phyloP scores from a whole-genome alignment of 352 stramenopile genomes.

The Globisporangium nagaii region DNA sequence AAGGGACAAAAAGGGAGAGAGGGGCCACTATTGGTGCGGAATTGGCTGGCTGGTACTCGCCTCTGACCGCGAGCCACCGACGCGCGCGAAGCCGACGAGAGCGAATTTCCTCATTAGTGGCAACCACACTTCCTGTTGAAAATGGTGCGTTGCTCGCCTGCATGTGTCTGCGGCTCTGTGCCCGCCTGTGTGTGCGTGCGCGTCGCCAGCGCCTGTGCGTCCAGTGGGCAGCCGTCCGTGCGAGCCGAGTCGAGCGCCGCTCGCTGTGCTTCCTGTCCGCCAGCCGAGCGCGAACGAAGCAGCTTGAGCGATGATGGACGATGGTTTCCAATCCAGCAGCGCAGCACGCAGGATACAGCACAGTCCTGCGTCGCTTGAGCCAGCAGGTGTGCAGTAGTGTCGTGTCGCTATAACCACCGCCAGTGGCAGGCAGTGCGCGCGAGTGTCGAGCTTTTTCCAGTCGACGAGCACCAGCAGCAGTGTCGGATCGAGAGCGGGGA shows the following conservation, averaged over 20 bases:
- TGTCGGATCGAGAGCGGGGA: too few species aligned
- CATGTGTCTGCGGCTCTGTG: background rate
- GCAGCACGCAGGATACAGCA: too few species aligned
- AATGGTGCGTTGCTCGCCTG: slow-evolving; percentile 11
- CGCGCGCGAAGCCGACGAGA: background rate
- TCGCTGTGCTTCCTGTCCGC: too few species aligned
- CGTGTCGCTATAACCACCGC: too few species aligned
- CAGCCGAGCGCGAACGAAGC: background rate
- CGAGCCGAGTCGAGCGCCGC: too few species aligned
- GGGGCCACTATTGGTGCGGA: slow-evolving; percentile 10
- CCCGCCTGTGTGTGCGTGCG: background rate
- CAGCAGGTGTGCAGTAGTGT: background rate
- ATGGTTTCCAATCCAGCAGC: background rate
- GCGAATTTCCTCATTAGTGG: slow-evolving; percentile 20
- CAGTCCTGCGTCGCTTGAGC: background rate
- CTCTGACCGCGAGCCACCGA: slow-evolving; percentile 2
- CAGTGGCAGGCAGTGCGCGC: too few species aligned
- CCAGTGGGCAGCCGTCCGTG: background rate
- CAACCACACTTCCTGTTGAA: slow-evolving; percentile 19
- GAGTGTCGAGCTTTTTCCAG: too few species aligned
- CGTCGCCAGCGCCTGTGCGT: background rate
- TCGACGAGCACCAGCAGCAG: too few species aligned
- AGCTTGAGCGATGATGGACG: too few species aligned
- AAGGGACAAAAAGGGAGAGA: too few species aligned
- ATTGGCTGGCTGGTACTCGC: slow-evolving; percentile 12